phyloP scores from a whole-genome alignment of 495 filamentous ascomycete species.

The Neurospora cerealis region DNA sequence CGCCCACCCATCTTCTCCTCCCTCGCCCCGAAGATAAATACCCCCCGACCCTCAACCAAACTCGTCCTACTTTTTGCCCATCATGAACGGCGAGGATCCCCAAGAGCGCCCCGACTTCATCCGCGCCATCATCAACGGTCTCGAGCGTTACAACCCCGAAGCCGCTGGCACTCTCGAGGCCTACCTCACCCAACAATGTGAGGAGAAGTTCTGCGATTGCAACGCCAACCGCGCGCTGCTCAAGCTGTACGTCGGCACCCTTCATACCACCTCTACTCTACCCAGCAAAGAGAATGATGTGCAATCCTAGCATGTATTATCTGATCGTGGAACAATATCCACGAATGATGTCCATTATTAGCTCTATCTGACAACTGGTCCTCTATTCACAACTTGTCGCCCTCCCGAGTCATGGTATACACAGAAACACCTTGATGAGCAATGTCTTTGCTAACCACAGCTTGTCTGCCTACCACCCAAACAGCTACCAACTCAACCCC shows the following conservation, averaged over 20 bases:
- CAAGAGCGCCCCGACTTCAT: constrained; percentile 77
- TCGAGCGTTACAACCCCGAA: constrained; percentile 98
- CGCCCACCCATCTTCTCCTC: constrained; percentile 3
- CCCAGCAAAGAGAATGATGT: constrained; percentile 47
- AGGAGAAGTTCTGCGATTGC: constrained; percentile 84
- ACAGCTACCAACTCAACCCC: constrained; percentile 98
- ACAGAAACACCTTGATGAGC: not conserved
- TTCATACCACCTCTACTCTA: not conserved
- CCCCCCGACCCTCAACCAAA: constrained; percentile 5
- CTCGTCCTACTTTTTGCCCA: constrained; percentile 22
- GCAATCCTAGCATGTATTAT: constrained; percentile 78
- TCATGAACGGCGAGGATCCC: constrained; percentile 46
- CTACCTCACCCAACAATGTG: constrained; percentile 91
- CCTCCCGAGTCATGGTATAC: not conserved
- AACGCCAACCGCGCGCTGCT: constrained; percentile 92
- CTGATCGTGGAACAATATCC: constrained; percentile 53
- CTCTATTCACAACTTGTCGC: constrained; percentile 4
- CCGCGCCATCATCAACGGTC: constrained; percentile 80
- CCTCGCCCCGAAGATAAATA: not conserved
- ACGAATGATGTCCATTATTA: constrained; percentile 45
- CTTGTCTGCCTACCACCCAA: not conserved
- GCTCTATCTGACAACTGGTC: constrained; percentile 50
- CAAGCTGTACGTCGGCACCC: constrained; percentile 73
- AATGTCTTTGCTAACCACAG: constrained; percentile 5
- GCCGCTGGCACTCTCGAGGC: constrained; percentile 89